Evolutionary conservation across 805 yeast genomes (phyloP).

Genomic region (Cyberlindnera maritima): DNA sequence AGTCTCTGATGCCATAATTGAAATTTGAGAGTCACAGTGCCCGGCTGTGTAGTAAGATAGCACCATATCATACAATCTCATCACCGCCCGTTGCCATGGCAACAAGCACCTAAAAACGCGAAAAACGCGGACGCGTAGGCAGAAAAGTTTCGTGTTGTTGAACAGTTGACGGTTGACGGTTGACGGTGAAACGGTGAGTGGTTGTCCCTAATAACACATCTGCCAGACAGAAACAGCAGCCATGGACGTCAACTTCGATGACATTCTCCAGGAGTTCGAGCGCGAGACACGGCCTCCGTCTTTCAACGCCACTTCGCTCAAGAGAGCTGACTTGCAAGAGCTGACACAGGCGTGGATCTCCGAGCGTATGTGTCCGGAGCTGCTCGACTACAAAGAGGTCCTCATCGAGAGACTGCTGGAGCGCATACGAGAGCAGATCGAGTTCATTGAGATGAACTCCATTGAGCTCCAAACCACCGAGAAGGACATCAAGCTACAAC

Average conservation of each 20-base stretch:
- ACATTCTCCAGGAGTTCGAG: conserved; percentile 67
- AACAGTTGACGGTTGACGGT: too few species aligned
- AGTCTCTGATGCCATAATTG: too few species aligned
- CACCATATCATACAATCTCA: too few species aligned
- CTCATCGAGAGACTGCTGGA: conserved; percentile 56
- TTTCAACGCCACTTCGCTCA: conserved; percentile 20
- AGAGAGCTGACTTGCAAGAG: conserved; percentile 38
- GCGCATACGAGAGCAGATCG: conserved; percentile 68
- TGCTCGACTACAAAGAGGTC: conserved; percentile 68
- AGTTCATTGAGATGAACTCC: conserved; percentile 72
- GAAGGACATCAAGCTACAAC: conserved; percentile 67
- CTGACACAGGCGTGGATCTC: conserved; percentile 71
- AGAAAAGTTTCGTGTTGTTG: too few species aligned
- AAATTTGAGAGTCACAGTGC: too few species aligned
- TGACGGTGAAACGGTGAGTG: too few species aligned
- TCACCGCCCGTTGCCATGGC: neutral
- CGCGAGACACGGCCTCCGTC: conserved; percentile 36
- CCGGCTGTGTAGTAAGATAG: too few species aligned
- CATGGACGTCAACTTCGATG: conserved; percentile 58
- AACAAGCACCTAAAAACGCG: neutral
- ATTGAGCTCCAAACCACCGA: conserved; percentile 68
- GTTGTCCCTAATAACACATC: too few species aligned
- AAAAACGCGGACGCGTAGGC: neutral
- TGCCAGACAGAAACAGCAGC: neutral
- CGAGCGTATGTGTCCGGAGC: conserved; percentile 84